Conservation (phyloP, 345 rosid species). For the Luvunga scandens region DNA sequence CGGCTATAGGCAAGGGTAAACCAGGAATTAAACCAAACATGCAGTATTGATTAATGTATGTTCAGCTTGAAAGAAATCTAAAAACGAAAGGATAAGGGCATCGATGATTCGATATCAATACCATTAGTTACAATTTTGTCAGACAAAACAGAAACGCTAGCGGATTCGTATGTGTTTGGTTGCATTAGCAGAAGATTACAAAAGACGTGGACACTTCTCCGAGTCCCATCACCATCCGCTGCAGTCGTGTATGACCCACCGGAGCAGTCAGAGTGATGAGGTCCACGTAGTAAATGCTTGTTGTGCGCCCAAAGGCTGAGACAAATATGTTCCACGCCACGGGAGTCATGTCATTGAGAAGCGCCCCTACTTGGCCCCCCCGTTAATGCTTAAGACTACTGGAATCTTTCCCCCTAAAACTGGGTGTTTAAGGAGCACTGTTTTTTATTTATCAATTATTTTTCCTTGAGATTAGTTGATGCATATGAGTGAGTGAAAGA, state of each 20-base stretch:
- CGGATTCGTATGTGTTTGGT: not conserved
- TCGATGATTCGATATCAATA: not conserved
- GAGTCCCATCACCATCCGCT: not conserved
- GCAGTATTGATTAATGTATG: too few relatives aligned
- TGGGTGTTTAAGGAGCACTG: too few relatives aligned
- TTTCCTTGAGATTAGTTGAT: too few relatives aligned
- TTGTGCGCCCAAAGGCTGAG: not conserved
- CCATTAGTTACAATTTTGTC: not conserved
- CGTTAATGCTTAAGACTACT: too few relatives aligned
- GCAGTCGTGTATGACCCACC: not conserved
- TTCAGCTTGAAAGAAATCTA: too few relatives aligned
- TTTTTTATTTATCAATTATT: too few relatives aligned
- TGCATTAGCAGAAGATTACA: not conserved
- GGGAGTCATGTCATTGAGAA: too few relatives aligned
- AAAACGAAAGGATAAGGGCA: not conserved
- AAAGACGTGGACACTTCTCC: slow-evolving; percentile 8
- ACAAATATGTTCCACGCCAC: not conserved
- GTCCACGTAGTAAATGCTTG: slow-evolving; percentile 16
- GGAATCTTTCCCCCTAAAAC: too few relatives aligned
- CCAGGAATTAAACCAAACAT: too few relatives aligned
- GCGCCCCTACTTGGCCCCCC: too few relatives aligned
- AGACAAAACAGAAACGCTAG: not conserved
- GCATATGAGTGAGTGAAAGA: too few relatives aligned
- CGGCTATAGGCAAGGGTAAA: too few relatives aligned
- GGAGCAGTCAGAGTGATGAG: not conserved